phyloP scores from a whole-genome alignment of 441 rosid species.

The Euphorbia celastroides region DNA sequence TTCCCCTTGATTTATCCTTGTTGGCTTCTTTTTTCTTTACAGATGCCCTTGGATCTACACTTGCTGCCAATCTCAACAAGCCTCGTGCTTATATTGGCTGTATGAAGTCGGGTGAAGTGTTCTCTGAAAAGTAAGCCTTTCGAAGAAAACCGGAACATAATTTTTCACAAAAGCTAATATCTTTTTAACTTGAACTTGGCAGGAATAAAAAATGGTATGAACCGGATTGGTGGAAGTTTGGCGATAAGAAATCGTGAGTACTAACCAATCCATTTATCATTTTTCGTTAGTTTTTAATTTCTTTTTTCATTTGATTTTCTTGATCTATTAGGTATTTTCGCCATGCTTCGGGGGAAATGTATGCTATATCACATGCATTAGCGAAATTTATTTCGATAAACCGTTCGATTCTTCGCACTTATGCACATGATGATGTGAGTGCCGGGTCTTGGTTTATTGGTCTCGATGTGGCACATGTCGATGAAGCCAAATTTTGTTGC shows the following conservation, averaged over 20 bases:
- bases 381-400: constrained; percentile 83
- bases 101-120: constrained; percentile 97
- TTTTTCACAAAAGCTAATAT: background rate
- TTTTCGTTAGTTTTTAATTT: too few species aligned
- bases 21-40: constrained; percentile 11
- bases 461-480: constrained; percentile 66
- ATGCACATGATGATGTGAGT: constrained; percentile 89
- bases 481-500: constrained; percentile 90
- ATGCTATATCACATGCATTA: constrained; percentile 66
- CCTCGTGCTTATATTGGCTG: constrained; percentile 93
- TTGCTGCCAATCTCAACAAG: constrained; percentile 60
- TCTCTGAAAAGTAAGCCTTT: constrained; percentile 77
- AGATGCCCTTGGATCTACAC: constrained; percentile 80
- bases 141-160: background rate
- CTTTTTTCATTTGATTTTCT: too few species aligned
- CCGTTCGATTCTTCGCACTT: constrained; percentile 68
- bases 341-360: constrained; percentile 94
- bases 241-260: constrained; percentile 87
- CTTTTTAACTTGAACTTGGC: constrained; percentile 24
- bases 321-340: constrained; percentile 72
- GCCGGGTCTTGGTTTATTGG: constrained; percentile 97
- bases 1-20: too few species aligned
- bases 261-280: background rate
- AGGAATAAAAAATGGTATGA: constrained; percentile 93
- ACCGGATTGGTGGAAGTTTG: constrained; percentile 99